Base-by-base conservation (phyloP, 768 basidiomycete genomes). In the Suillus spraguei region DNA sequence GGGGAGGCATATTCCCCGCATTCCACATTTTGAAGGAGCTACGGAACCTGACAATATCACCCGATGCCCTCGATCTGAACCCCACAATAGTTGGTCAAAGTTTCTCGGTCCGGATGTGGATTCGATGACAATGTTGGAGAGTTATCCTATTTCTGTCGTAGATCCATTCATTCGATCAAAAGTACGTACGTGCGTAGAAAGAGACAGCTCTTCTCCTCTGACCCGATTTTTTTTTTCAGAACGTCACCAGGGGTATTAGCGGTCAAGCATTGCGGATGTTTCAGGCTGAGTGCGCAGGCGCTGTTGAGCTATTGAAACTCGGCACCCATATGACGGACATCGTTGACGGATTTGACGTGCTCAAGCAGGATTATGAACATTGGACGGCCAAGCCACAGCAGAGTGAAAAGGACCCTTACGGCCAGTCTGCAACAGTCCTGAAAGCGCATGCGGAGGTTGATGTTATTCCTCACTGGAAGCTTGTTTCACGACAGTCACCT, bases 281-380 rank as follows among this genome's bases (percentile, higher is more conserved):
- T 46, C 46, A 49, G 32, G n/a, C 22, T 8, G 60, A 65, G 28
- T 66, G 65, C 41, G 35, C 49, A 17, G 9, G 3, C 13, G 28
- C 58, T 13, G 20, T 35, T 83, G 65, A 97, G 95, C 72, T 96
- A 95, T 75, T 94, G 92, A 6, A 94, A 94, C 72, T 95, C 96
- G 76, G 96, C 94, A 74, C 95, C 92, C 47, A 93, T 83, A 79
- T 97, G 94, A 5, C 95, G 87, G 62, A 95, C 88, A 60, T 63
- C 33, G 60, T 63, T 38, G 33, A 33, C 11, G 42, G 58, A n/a
- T 60, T 60, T 36, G 58, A 60, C 35, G 35, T 46, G 42, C 33
- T 63, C 38, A 46, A 60, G 41, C 50, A 47, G 13, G 36, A 58
- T 28, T 28, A 32, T 39, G 24, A n/a, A n/a, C n/a, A 28, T 11